phyloP scores from a whole-genome alignment of 106 monocot genomes.

The Phalaenopsis equestris region DNA sequence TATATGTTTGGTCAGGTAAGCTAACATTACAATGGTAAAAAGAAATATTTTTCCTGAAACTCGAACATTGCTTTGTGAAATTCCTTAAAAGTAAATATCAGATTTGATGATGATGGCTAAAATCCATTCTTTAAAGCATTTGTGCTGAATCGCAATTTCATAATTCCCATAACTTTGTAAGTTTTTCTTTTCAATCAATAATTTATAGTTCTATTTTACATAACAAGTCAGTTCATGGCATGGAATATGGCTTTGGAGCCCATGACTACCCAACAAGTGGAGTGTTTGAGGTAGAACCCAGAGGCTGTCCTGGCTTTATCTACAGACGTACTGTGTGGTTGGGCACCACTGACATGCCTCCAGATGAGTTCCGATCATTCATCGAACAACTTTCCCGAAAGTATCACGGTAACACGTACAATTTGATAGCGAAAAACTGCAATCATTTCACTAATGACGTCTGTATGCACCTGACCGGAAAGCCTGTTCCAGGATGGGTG shows the following conservation, averaged over 20 bases:
- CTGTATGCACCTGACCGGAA: conserved; percentile 23
- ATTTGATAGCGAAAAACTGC: conserved; percentile 29
- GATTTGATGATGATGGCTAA: background rate
- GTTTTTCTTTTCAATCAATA: background rate
- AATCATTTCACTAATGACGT: conserved; percentile 36
- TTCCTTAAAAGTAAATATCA: background rate
- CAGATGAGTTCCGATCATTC: conserved; percentile 21
- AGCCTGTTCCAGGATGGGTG: conserved; percentile 29
- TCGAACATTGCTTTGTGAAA: background rate
- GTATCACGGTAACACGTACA: conserved; percentile 27
- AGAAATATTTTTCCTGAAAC: background rate
- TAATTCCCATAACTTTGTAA: background rate
- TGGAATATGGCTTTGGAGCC: conserved; percentile 32
- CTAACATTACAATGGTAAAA: background rate
- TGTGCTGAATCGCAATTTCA: background rate
- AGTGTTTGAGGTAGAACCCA: conserved; percentile 34
- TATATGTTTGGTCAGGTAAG: background rate
- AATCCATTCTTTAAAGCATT: background rate
- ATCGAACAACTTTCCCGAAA: conserved; percentile 23
- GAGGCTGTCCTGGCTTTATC: conserved; percentile 27
- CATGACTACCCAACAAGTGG: conserved; percentile 27
- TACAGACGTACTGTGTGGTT: conserved; percentile 27
- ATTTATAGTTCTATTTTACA: background rate
- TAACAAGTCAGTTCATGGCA: conserved; percentile 19
- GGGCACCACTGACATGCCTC: conserved; percentile 22